A percentile compares a stretch with the other conserved stretches of the same genome.
Conservation (phyloP, 352 stramenopile species). For the Pythium aphanidermatum region DNA sequence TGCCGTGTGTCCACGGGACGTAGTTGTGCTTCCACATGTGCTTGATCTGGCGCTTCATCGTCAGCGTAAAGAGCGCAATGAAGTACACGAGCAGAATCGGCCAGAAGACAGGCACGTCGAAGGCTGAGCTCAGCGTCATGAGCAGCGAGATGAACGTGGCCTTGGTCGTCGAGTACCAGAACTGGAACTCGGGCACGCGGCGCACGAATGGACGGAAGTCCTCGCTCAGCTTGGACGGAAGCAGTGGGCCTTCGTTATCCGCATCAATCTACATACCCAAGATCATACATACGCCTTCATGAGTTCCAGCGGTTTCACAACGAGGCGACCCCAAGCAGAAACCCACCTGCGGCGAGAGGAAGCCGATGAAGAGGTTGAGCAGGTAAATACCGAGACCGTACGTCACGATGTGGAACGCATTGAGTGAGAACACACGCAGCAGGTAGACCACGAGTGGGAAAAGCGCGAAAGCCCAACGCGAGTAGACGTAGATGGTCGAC, state of each 20-base stretch:
- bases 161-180: slow-evolving; percentile 93
- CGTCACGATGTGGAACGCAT: slow-evolving; percentile 98
- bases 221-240: slow-evolving; percentile 89
- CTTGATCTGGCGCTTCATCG: slow-evolving; percentile 99
- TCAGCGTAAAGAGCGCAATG: slow-evolving; percentile 97
- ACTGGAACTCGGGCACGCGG: slow-evolving; percentile 98
- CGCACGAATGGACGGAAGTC: slow-evolving; percentile 91
- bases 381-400: slow-evolving; percentile 99
- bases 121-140: slow-evolving; percentile 98
- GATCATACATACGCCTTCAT: too few species aligned
- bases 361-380: slow-evolving; percentile 99
- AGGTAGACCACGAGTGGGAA: slow-evolving; percentile 90
- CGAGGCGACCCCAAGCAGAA: neutral
- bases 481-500: slow-evolving; percentile 95
- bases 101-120: slow-evolving; percentile 99
- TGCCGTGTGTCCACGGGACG: slow-evolving; percentile 95
- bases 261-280: slow-evolving; percentile 79
- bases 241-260: slow-evolving; percentile 82
- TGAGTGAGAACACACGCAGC: slow-evolving; percentile 88
- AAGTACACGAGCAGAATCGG: slow-evolving; percentile 99
- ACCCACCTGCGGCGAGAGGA: slow-evolving; percentile 95
- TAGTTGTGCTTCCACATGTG: slow-evolving; percentile 99
- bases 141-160: slow-evolving; percentile 89
- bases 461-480: slow-evolving; percentile 88
- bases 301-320: too few species aligned